phyloP scores from a whole-genome alignment of 257 asterid genomes.

The Euphrasia confusa region DNA sequence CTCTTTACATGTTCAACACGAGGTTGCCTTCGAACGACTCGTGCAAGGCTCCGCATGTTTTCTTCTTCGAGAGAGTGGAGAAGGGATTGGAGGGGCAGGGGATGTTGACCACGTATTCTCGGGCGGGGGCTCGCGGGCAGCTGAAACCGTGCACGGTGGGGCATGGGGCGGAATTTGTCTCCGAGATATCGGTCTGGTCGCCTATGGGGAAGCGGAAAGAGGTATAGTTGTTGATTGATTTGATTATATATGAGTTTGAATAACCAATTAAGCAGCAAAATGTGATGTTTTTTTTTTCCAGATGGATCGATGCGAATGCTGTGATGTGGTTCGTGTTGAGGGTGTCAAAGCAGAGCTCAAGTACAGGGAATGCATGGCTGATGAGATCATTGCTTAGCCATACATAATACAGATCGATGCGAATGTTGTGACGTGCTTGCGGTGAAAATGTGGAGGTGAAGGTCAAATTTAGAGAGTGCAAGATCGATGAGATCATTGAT shows the following conservation, averaged over 20 bases:
- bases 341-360: constrained; percentile 24
- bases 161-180: background rate
- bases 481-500: too few relatives aligned
- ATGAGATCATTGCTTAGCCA: constrained; percentile 25
- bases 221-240: background rate
- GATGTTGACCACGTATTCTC: background rate
- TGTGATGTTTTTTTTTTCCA: background rate
- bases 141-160: background rate
- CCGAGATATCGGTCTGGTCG: background rate
- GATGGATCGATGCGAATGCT: constrained; percentile 45
- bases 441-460: too few relatives aligned
- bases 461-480: too few relatives aligned
- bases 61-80: background rate
- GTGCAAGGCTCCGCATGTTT: background rate
- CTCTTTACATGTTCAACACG: background rate
- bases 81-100: background rate
- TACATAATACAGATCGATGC: too few relatives aligned
- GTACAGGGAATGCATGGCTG: constrained; percentile 32
- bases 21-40: background rate
- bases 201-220: background rate
- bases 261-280: too few relatives aligned
- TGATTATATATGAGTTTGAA: too few relatives aligned
- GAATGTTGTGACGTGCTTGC: too few relatives aligned
- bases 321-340: constrained; percentile 27
- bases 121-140: background rate